These are phyloP conservation scores for Lipomyces sp. DNA, from an alignment of 805 yeast species.

Conservation along the genomic window DNA sequence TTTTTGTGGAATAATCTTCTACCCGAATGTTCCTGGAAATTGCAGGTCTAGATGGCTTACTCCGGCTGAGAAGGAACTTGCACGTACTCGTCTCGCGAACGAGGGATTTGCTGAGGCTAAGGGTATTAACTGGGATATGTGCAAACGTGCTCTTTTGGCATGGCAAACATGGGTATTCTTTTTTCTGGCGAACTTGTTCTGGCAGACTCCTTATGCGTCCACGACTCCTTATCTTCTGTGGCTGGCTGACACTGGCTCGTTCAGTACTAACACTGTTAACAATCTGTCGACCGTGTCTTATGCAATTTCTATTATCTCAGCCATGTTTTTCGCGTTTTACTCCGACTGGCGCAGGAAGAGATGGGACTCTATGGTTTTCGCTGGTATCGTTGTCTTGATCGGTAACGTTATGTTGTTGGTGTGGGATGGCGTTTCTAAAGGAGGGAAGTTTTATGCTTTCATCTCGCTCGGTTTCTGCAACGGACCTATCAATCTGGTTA, in stretches of 20 bases:
- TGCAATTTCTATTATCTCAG: slow-evolving; percentile 24
- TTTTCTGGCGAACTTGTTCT: slow-evolving; percentile 20
- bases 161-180: slow-evolving; percentile 26
- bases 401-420: slow-evolving; percentile 20
- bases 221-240: slow-evolving; percentile 25
- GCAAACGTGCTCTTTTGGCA: slow-evolving; percentile 7
- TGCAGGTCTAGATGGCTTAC: slow-evolving; percentile 31
- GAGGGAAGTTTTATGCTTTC: slow-evolving; percentile 23
- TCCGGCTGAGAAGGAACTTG: slow-evolving; percentile 30
- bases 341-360: slow-evolving; percentile 26
- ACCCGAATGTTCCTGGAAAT: slow-evolving; percentile 48
- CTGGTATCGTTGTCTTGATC: slow-evolving; percentile 22
- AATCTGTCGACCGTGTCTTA: slow-evolving; percentile 14
- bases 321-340: slow-evolving; percentile 26
- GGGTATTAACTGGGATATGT: background rate
- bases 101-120: slow-evolving; percentile 21
- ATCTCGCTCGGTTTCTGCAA: slow-evolving; percentile 23
- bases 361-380: slow-evolving; percentile 19
- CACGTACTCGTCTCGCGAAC: slow-evolving; percentile 23
- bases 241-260: slow-evolving; percentile 4
- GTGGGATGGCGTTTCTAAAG: slow-evolving; percentile 18
- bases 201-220: slow-evolving; percentile 24
- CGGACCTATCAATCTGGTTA: slow-evolving; percentile 25
- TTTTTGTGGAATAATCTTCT: slow-evolving; percentile 41
- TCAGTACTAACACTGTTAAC: slow-evolving; percentile 5